phyloP scores from a whole-genome alignment of 2,329 filamentous ascomycete species.

The Xenoacremonium recifei region DNA sequence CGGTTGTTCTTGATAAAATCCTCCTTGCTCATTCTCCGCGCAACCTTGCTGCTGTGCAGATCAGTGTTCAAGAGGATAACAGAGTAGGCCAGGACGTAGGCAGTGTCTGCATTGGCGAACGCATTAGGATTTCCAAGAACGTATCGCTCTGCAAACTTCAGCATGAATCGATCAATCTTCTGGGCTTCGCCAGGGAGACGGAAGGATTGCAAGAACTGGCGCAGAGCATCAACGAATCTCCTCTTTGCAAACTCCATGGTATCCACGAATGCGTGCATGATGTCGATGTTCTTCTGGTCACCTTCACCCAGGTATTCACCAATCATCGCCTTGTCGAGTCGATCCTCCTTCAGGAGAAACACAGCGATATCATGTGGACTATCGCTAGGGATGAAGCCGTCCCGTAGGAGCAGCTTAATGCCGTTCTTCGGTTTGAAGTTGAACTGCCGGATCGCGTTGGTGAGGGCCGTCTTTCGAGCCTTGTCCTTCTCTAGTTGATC shows the following conservation, averaged over 20 bases:
- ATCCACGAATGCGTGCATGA: conserved; percentile 98
- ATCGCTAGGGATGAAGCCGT: conserved; percentile 83
- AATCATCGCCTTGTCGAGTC: conserved; percentile 85
- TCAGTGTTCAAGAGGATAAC: conserved; percentile 97
- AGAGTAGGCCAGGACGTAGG: conserved; percentile 93
- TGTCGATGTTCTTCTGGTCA: conserved; percentile 88
- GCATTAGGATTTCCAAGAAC: conserved; percentile 93
- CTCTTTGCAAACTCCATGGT: conserved; percentile 89
- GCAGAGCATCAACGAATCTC: conserved; percentile 87
- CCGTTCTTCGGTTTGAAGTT: conserved; percentile 98
- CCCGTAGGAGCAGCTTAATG: conserved; percentile 77
- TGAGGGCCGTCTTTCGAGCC: conserved; percentile 86
- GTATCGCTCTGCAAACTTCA: conserved; percentile 97
- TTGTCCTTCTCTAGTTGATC: conserved; percentile 94
- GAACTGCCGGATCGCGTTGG: conserved; percentile 86
- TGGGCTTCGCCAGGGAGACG: conserved; percentile 93
- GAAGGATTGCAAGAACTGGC: conserved; percentile 92
- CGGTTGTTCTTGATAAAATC: conserved; percentile 99
- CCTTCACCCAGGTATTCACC: conserved; percentile 95
- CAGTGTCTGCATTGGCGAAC: conserved; percentile 96
- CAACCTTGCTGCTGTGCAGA: conserved; percentile 84
- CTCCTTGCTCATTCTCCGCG: conserved; percentile 85
- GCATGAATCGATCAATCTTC: conserved; percentile 99
- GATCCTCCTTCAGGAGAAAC: conserved; percentile 79
- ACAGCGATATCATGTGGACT: conserved; percentile 77